Conservation (phyloP, 352 stramenopile species). For the Phytophthora agathidicida region DNA sequence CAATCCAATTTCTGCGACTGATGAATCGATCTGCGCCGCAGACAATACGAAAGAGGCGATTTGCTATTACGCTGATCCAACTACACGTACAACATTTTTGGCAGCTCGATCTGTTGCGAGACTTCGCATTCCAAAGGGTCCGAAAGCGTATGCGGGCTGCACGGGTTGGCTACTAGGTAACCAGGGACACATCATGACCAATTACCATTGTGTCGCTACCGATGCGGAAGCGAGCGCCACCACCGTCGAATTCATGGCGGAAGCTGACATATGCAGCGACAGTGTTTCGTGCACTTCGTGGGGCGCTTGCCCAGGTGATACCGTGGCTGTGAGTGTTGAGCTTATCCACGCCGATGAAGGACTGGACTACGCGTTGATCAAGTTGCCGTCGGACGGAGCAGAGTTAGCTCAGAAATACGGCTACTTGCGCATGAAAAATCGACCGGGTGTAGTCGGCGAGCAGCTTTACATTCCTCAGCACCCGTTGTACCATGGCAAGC, state of each 20-base stretch:
- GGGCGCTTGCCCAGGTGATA: conserved; percentile 48
- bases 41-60: conserved; percentile 68
- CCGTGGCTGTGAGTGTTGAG: conserved; percentile 46
- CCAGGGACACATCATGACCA: conserved; percentile 69
- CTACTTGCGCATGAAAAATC: conserved; percentile 55
- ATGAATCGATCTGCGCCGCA: conserved; percentile 56
- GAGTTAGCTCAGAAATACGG: conserved; percentile 58
- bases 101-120: conserved; percentile 54
- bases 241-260: conserved; percentile 71
- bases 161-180: conserved; percentile 70
- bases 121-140: conserved; percentile 55
- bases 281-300: conserved; percentile 40
- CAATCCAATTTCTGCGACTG: conserved; percentile 46
- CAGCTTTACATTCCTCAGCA: conserved; percentile 67
- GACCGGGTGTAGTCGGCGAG: conserved; percentile 31
- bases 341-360: conserved; percentile 50
- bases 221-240: conserved; percentile 41
- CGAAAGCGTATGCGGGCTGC: conserved; percentile 40
- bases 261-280: conserved; percentile 41
- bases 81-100: conserved; percentile 39
- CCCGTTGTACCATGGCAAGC: conserved; percentile 53
- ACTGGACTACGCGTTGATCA: conserved; percentile 72
- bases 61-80: conserved; percentile 48
- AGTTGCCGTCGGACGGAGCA: conserved; percentile 38
- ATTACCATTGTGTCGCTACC: conserved; percentile 71